These are phyloP conservation scores for Chlamydomonas sphaeroides DNA, from an alignment of 139 green algal genomes.

Conservation along the genomic window DNA sequence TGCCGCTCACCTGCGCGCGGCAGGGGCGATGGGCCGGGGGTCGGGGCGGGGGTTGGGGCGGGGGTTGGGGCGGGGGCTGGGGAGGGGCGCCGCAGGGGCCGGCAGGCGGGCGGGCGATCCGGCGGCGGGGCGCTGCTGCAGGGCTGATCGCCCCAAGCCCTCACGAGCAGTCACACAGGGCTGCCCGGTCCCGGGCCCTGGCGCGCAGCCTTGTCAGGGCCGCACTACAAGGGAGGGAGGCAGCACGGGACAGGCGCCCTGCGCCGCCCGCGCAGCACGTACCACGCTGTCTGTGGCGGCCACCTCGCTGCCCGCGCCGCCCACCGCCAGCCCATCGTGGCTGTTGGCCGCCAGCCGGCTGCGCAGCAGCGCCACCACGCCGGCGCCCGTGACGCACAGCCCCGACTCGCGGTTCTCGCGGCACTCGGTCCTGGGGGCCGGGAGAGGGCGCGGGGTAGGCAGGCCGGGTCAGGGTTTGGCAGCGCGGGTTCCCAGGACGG, in stretches of 20 bases:
- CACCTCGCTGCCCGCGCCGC: constrained; percentile 6
- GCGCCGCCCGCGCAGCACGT: no score
- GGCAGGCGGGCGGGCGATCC: neutral
- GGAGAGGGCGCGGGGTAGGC: neutral
- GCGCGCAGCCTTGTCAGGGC: no score
- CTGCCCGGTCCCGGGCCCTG: neutral
- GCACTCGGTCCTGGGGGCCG: neutral
- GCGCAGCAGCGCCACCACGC: neutral
- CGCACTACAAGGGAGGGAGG: no score
- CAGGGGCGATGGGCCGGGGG: no score
- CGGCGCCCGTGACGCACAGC: constrained; percentile 14
- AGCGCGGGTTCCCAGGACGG: no score
- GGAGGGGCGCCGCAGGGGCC: no score
- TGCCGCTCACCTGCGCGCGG: neutral
- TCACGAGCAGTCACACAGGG: no score
- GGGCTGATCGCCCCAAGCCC: no score
- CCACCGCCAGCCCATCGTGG: constrained; percentile 29
- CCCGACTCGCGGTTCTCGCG: constrained; percentile 34
- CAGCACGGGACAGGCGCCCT: no score
- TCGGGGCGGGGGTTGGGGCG: no score
- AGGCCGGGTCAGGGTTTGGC: neutral
- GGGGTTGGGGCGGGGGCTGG: no score
- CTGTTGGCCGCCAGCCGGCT: constrained; percentile 24
- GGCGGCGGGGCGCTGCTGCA: neutral
- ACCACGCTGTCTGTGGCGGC: no score